Percentiles rank a stretch among this genome's conserved stretches.
Evolutionary conservation across 176 grass and related monocot genomes (phyloP).

Genomic region (Oryza longistaminata): DNA sequence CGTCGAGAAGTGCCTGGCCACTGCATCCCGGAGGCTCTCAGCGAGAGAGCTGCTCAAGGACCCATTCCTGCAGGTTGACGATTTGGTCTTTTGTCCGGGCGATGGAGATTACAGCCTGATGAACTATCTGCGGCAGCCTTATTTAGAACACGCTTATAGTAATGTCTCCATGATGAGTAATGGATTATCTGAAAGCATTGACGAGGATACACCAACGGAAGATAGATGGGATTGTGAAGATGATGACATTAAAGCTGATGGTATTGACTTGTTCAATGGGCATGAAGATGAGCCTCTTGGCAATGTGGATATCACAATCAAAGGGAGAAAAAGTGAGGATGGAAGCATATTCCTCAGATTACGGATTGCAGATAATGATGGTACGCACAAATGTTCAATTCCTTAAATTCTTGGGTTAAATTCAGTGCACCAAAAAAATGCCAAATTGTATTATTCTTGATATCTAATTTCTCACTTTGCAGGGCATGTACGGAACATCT

Average conservation of each 20-base stretch:
- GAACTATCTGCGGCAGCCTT: constrained; percentile 37
- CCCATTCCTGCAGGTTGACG: constrained; percentile 69
- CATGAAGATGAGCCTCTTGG: constrained; percentile 67
- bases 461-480: constrained; percentile 39
- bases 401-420: constrained; percentile 13
- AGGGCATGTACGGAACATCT: constrained; percentile 78
- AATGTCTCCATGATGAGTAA: constrained; percentile 57
- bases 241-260: constrained; percentile 52
- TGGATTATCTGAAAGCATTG: constrained; percentile 44
- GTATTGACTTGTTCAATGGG: constrained; percentile 73
- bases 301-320: constrained; percentile 80
- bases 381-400: constrained; percentile 42
- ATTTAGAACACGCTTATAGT: constrained; percentile 43
- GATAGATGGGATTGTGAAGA: constrained; percentile 59
- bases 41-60: constrained; percentile 80
- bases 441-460: neutral
- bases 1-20: constrained; percentile 74
- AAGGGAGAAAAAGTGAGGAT: constrained; percentile 77
- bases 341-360: constrained; percentile 75
- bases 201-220: constrained; percentile 48
- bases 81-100: constrained; percentile 10
- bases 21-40: constrained; percentile 55
- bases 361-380: constrained; percentile 74
- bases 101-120: constrained; percentile 39
- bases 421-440: constrained; percentile 17